A percentile compares a stretch with the other conserved stretches of the same genome.
Evolutionary conservation across 1,284 basidiomycete species (phyloP).

Genomic region (Vanrija humicola): DNA sequence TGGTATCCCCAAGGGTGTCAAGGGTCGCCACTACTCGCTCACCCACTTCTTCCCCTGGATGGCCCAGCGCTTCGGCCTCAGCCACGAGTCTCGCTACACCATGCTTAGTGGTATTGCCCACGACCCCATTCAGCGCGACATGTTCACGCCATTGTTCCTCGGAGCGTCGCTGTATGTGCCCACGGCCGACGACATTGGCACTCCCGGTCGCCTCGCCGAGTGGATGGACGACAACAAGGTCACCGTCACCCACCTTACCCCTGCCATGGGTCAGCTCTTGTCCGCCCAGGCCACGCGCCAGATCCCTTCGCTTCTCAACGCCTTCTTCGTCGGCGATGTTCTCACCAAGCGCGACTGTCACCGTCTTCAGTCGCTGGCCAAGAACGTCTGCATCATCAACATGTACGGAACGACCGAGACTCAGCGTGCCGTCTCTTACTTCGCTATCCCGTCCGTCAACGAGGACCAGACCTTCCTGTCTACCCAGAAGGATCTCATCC

Average conservation of each 20-base stretch:
- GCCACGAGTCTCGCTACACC: slow-evolving; percentile 78
- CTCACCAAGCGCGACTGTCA: slow-evolving; percentile 98
- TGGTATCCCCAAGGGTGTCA: slow-evolving; percentile 96
- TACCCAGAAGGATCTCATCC: slow-evolving; percentile 97
- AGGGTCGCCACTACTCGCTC: slow-evolving; percentile 89
- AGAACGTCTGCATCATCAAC: slow-evolving; percentile 93
- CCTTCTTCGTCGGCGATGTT: slow-evolving; percentile 99
- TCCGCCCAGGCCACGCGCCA: slow-evolving; percentile 89
- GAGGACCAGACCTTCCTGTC: slow-evolving; percentile 84
- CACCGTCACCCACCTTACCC: slow-evolving; percentile 93
- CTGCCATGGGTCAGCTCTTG: slow-evolving; percentile 98
- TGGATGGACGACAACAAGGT: slow-evolving; percentile 95
- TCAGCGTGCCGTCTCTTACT: slow-evolving; percentile 97
- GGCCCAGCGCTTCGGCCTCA: slow-evolving; percentile 79
- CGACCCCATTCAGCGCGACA: slow-evolving; percentile 98
- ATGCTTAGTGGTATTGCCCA: slow-evolving; percentile 99
- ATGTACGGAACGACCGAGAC: slow-evolving; percentile 99
- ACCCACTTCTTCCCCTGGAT: slow-evolving; percentile 99
- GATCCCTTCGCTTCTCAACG: slow-evolving; percentile 81
- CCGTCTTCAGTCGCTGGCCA: slow-evolving; percentile 86
- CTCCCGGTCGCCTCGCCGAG: slow-evolving; percentile 90
- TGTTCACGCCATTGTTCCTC: slow-evolving; percentile 98
- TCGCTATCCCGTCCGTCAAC: slow-evolving; percentile 81
- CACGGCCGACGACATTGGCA: slow-evolving; percentile 95
- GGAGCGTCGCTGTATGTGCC: slow-evolving; percentile 95